Percentiles rank a stretch among this genome's conserved stretches.
Evolutionary conservation across 2,329 filamentous ascomycete species (phyloP).

Genomic region (Xylaria sp.): DNA sequence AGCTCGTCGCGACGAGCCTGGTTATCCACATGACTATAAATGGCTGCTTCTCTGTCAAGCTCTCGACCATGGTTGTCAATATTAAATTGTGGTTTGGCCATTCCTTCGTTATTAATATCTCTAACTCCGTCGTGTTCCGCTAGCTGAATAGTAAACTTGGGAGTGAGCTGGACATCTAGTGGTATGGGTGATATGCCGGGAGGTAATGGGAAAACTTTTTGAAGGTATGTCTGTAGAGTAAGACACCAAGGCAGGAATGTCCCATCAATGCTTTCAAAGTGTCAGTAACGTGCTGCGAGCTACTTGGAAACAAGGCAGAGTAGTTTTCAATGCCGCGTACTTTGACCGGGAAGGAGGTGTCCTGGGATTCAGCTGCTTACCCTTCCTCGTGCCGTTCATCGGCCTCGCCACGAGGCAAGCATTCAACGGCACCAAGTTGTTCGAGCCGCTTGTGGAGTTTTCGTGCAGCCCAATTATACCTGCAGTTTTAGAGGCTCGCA

Average conservation of each 20-base stretch:
- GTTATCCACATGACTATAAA: conserved; percentile 38
- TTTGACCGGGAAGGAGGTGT: background rate
- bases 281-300: conserved; percentile 10
- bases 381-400: conserved; percentile 95
- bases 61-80: conserved; percentile 16
- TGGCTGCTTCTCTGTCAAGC: conserved; percentile 36
- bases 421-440: conserved; percentile 80
- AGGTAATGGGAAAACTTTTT: conserved; percentile 72
- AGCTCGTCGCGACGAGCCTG: conserved; percentile 21
- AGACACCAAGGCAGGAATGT: conserved; percentile 80
- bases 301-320: background rate
- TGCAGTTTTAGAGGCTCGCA: conserved; percentile 42
- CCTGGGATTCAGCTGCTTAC: conserved; percentile 40
- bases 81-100: conserved; percentile 18
- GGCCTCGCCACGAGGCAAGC: conserved; percentile 81
- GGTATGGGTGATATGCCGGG: conserved; percentile 72
- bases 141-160: conserved; percentile 69
- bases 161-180: conserved; percentile 73
- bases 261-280: conserved; percentile 69
- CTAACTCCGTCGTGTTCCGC: conserved; percentile 47
- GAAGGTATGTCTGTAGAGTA: conserved; percentile 68
- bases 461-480: conserved; percentile 90
- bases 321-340: background rate
- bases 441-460: conserved; percentile 84
- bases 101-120: conserved; percentile 24